Evolutionary conservation across 2,329 filamentous ascomycete genomes (phyloP), one percentile per base, ranked within the genome.

Genomic region (Monilinia laxa): DNA sequence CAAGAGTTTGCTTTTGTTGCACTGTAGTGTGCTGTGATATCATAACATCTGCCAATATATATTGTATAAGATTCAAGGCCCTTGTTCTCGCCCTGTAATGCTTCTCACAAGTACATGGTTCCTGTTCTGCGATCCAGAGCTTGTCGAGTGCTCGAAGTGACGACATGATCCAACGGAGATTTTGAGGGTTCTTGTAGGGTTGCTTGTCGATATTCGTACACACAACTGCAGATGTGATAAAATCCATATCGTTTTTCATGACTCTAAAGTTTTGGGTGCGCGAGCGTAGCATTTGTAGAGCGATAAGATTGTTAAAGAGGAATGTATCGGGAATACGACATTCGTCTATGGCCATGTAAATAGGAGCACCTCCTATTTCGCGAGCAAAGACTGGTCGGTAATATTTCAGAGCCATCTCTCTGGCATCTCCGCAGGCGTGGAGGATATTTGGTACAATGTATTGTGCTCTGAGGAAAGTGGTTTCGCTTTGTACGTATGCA

Each of bases 391-490:
- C 45, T 25, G 45, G n/a, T 6, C 45, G 45, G 28, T 60, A 51
- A n/a, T 60, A 51, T 51, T 60, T 60, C 14, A 60, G 38, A 11
- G 12, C 25, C 25, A 38, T n/a, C 11, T 60, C 45, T 38, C 58
- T 38, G 12, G 45, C 45, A 38, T 62, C n/a, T 38, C 6, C 20
- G 18, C 58, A 62, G 45, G 16, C 16, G 58, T 51, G 45, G 2
- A 51, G 45, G 5, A 51, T 49, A 9, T 35, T 38, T 20, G 45
- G 45, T 20, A 60, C 31, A 1, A 18, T 35, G 23, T 25, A 51
- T 11, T 25, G 31, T 10, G 45, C n/a, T 6, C 9, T 23, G 16
- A 51, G 58, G 31, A 49, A 51, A 38, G 35, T 38, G 31, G 14
- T 6, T 51, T 38, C n/a, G n/a, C 10, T 51, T n/a, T 62, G 45